phyloP scores from a whole-genome alignment of 495 filamentous ascomycete genomes.

The Aspergillus bridgeri region DNA sequence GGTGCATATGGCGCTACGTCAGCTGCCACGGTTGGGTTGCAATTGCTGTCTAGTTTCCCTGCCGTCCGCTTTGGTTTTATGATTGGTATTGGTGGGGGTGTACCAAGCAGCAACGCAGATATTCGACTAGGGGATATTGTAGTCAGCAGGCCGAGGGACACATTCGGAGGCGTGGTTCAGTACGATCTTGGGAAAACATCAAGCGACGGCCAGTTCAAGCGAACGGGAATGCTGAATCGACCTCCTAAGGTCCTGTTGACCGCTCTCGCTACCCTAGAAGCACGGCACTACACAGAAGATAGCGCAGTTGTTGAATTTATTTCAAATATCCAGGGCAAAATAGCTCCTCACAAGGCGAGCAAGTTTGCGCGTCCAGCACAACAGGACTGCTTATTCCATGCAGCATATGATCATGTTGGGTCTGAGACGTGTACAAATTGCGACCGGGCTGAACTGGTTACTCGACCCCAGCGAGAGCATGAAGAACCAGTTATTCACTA shows the following conservation, averaged over 20 bases:
- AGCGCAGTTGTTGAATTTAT: constrained; percentile 12
- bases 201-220: constrained; percentile 13
- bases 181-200: constrained; percentile 37
- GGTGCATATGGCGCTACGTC: constrained; percentile 27
- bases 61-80: constrained; percentile 37
- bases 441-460: constrained; percentile 13
- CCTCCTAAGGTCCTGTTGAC: constrained; percentile 23
- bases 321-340: background rate
- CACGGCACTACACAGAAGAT: constrained; percentile 10
- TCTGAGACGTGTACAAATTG: constrained; percentile 19
- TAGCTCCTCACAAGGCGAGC: too few species aligned
- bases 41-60: constrained; percentile 27
- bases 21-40: constrained; percentile 25
- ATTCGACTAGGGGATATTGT: constrained; percentile 43
- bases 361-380: constrained; percentile 4
- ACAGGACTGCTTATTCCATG: constrained; percentile 27
- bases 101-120: constrained; percentile 22
- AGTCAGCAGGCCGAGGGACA: constrained; percentile 27
- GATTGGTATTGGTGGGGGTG: constrained; percentile 37
- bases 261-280: constrained; percentile 22
- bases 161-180: constrained; percentile 36
- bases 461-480: constrained; percentile 11
- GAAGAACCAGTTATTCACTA: constrained; percentile 25
- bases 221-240: constrained; percentile 26
- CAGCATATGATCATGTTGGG: constrained; percentile 25